Percentiles rank a stretch among this genome's conserved stretches.
phyloP scores from a whole-genome alignment of 805 yeast genomes.

The Lachancea dasiensis region DNA sequence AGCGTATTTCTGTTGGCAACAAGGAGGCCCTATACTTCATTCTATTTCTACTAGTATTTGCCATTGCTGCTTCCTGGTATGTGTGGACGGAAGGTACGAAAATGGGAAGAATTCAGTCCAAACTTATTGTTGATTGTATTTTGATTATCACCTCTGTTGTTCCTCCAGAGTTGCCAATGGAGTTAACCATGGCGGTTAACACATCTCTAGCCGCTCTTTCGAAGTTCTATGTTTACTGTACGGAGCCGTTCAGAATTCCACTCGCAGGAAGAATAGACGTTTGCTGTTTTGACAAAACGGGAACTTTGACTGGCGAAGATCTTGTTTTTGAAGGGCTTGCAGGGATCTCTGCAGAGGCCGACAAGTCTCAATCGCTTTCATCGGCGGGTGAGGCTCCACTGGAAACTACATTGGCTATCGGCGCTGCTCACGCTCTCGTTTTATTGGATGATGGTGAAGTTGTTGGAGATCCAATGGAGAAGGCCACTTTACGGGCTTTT shows the following conservation, averaged over 20 bases:
- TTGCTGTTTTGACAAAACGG: constrained; percentile 97
- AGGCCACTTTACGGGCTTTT: constrained; percentile 84
- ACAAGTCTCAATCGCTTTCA: constrained; percentile 47
- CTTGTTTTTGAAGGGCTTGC: constrained; percentile 94
- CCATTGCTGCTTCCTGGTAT: constrained; percentile 93
- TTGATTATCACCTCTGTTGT: constrained; percentile 95
- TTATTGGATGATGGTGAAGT: constrained; percentile 92
- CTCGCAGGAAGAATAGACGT: constrained; percentile 97
- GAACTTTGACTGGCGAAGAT: constrained; percentile 96
- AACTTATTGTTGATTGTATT: constrained; percentile 90
- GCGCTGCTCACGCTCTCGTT: constrained; percentile 95
- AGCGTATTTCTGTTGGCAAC: constrained; percentile 93
- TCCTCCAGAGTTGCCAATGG: constrained; percentile 99
- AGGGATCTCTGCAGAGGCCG: constrained; percentile 48
- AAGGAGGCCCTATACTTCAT: constrained; percentile 91
- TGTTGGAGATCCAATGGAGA: constrained; percentile 99
- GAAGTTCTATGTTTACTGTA: constrained; percentile 87
- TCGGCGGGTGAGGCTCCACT: constrained; percentile 59
- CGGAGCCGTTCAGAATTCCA: constrained; percentile 98
- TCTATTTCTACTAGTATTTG: constrained; percentile 81
- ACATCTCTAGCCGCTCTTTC: constrained; percentile 81
- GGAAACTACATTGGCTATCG: constrained; percentile 66
- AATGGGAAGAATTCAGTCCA: constrained; percentile 93
- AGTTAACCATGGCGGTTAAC: constrained; percentile 96
- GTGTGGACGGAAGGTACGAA: constrained; percentile 97